These are phyloP conservation scores for Litchi chinensis DNA, from an alignment of 345 rosid genomes.

Conservation along the genomic window DNA sequence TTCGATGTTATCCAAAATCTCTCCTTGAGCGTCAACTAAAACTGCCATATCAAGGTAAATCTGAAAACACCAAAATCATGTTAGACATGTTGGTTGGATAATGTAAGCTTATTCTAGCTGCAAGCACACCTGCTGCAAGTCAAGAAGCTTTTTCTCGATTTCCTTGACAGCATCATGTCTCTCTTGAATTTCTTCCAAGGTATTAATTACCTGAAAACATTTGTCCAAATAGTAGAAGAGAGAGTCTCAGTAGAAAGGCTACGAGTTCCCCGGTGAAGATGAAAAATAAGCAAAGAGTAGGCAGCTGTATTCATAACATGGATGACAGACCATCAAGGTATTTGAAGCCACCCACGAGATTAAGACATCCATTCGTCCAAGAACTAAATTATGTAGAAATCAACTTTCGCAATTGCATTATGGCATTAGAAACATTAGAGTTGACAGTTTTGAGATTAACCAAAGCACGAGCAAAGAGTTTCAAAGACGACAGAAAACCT, in stretches of 20 bases:
- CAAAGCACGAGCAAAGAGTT: neutral
- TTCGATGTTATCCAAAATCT: constrained; percentile 67
- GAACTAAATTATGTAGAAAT: neutral
- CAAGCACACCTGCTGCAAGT: constrained; percentile 72
- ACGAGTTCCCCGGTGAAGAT: neutral
- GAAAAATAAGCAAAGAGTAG: neutral
- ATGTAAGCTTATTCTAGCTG: neutral
- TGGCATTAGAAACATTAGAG: neutral
- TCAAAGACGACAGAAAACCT: neutral
- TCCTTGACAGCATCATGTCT: constrained; percentile 90
- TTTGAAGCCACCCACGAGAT: neutral
- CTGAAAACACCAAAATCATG: constrained; percentile 32
- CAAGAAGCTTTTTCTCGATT: constrained; percentile 89
- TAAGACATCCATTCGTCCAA: neutral
- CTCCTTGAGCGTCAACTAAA: constrained; percentile 76
- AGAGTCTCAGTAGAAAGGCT: neutral
- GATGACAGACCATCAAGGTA: neutral
- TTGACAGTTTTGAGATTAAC: neutral
- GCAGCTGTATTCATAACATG: neutral
- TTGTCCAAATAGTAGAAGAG: neutral
- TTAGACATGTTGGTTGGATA: constrained; percentile 17
- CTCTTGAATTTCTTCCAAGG: constrained; percentile 93
- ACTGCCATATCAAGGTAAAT: constrained; percentile 75
- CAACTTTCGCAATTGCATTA: neutral
- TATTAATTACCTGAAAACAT: constrained; percentile 63